Evolutionary conservation across 2,329 filamentous ascomycete genomes (phyloP), one percentile per base, ranked within the genome.

Genomic region (Bipolaris gigantea): DNA sequence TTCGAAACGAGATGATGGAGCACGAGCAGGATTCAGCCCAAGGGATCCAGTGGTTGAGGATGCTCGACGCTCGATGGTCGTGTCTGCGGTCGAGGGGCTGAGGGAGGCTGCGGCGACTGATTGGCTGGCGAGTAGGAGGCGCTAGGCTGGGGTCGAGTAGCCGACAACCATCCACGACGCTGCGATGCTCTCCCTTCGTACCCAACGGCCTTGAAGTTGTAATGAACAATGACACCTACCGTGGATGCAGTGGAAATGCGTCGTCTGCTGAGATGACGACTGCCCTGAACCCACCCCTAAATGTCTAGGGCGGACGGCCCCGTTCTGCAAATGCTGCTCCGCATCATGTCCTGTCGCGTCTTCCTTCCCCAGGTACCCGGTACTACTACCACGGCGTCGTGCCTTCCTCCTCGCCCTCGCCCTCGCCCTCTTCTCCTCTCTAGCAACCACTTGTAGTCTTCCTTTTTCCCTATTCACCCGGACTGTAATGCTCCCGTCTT

Each of bases 91-190:
- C 51, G 48, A 60, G 38, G 38, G 18, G 41, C 50, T 40, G 48
- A 23, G 35, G 40, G 36, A n/a, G 34, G 25, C 21, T 64, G 47
- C 30, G 59, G 33, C 15, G 33, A 30, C 27, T 66, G 65, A 70
- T 64, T 72, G 67, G 70, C 32, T 48, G 32, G 49, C 41, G 41
- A 11, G 2, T 2, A 18, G 36, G 45, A 36, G 13, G 35, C 60
- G 59, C 67, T 67, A 68, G 57, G 56, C 58, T 52, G 64, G 63
- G 61, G 53, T 53, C 48, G 39, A 41, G 57, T 45, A 50, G 50
- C 54, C 63, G 50, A 64, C 66, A 54, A 63, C 71, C 70, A 72
- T 59, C 56, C 70, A 71, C 57, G 53, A 49, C 34, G 61, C 63
- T 57, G 54, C 65, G 61, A 66, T 54, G 61, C 63, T 57, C 50